A percentile compares a stretch with the other conserved stretches of the same genome.
Evolutionary conservation across 2,329 filamentous ascomycete genomes (phyloP).

Genomic region (Beauveria sp.): DNA sequence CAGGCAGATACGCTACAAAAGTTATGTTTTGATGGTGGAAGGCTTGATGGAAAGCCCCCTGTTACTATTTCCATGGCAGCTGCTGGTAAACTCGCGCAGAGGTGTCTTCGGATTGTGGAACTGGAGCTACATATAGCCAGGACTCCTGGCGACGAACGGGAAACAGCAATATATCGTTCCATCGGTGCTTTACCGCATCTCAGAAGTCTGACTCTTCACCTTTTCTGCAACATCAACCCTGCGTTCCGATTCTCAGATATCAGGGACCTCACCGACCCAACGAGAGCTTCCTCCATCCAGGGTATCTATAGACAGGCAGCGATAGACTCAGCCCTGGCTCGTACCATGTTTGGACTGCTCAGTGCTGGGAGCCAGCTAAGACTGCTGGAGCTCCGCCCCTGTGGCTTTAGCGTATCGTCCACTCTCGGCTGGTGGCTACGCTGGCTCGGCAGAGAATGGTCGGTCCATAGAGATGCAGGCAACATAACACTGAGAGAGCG

Average conservation of each 20-base stretch:
- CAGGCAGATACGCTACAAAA: neutral
- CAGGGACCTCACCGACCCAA: neutral
- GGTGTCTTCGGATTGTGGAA: neutral
- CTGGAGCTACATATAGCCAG: constrained; percentile 1
- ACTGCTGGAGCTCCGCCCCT: neutral
- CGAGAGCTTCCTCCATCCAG: neutral
- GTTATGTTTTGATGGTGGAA: neutral
- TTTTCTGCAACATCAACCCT: neutral
- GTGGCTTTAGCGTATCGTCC: neutral
- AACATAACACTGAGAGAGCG: constrained; percentile 1
- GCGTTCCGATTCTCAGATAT: neutral
- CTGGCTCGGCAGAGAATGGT: constrained; percentile 1
- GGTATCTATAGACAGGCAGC: constrained; percentile 1
- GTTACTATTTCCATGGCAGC: neutral
- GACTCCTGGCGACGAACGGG: neutral
- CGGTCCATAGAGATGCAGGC: neutral
- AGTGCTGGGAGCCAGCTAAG: constrained; percentile 4
- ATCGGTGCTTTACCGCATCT: neutral
- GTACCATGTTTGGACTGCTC: constrained; percentile 2
- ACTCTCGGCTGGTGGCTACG: neutral
- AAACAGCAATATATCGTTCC: constrained; percentile 2
- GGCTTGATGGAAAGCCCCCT: neutral
- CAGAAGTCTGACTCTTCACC: neutral
- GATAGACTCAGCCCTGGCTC: constrained; percentile 4
- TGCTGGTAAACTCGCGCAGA: neutral